Evolutionary conservation across 2,329 filamentous ascomycete genomes (phyloP), one percentile per base, ranked within the genome.

Genomic region (Neonectria neomacrospora): DNA sequence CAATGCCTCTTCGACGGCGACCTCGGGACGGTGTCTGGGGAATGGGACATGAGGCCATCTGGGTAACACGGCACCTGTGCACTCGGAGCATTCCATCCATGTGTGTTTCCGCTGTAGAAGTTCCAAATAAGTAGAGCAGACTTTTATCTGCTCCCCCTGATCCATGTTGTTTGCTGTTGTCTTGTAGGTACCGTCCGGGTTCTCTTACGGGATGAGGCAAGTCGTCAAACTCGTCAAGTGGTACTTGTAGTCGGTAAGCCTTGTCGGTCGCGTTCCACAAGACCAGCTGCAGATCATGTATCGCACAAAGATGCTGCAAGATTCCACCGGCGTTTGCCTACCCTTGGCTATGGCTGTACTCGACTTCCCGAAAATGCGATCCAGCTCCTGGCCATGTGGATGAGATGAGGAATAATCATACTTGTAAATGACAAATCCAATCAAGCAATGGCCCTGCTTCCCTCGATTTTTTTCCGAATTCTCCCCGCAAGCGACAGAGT

Each of bases 271-370:
- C 20, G 45, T 59, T 4, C 18, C 26, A 53, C 58, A 59, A 39
- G 30, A 48, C 54, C 30, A 34, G 22, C 26, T 47, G 20, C 26
- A 18, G 55, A 48, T 42, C 30, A 22, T 20, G 10, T 20, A 63
- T 53, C 28, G 39, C 52, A 65, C 63, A 59, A 58, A 59, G 59
- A 65, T 65, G 55, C 59, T 60, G 63, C 63, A 63, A 48, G 26
- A 50, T 53, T 48, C 51, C 54, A 57, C 58, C 51, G 54, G 58
- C 39, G 22, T 55, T 55, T 51, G 42, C 30, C 59, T 22, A 55
- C 37, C 37, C 47, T 58, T 39, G 30, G 32, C 12, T 39, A n/a
- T 47, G 20, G 37, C 14, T 39, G 47, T 37, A 51, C 41, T 39
- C 9, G 12, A 42, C 34, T 37, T 26, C 10, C 30, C 20, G 18